Evolutionary conservation across 208 protist species (phyloP).

Genomic region (Crithidia acanthocephali): DNA sequence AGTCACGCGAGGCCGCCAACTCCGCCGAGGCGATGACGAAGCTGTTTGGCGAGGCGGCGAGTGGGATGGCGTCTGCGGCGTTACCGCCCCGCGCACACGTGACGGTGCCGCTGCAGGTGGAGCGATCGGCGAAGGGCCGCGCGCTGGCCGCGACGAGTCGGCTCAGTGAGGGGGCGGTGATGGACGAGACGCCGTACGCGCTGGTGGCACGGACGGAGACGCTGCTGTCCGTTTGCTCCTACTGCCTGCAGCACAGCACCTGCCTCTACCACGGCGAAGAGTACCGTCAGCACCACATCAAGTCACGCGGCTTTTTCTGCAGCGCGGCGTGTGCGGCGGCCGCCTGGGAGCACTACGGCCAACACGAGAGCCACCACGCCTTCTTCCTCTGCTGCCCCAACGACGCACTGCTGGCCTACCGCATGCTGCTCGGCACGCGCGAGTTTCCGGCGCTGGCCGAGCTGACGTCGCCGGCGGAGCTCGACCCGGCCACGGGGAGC

Average conservation of each 20-base stretch:
- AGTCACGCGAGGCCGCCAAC: conserved; percentile 46
- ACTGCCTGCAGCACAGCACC: conserved; percentile 76
- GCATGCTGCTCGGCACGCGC: conserved; percentile 50
- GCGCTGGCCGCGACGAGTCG: conserved; percentile 43
- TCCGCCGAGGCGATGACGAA: conserved; percentile 37
- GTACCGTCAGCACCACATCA: conserved; percentile 53
- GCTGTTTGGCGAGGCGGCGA: conserved; percentile 47
- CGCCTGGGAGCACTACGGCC: conserved; percentile 76
- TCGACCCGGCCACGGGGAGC: conserved; percentile 42
- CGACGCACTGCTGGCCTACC: conserved; percentile 78
- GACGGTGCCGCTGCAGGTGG: conserved; percentile 25
- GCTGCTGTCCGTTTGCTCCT: conserved; percentile 76
- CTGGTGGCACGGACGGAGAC: conserved; percentile 66
- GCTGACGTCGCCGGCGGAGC: conserved; percentile 32
- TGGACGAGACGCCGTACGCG: conserved; percentile 74
- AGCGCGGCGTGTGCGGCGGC: conserved; percentile 58
- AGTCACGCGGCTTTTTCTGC: conserved; percentile 89
- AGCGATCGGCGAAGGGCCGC: conserved; percentile 45
- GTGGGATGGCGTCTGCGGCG: conserved; percentile 22
- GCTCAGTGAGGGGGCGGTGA: conserved; percentile 51
- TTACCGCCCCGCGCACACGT: conserved; percentile 42
- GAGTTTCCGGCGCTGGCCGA: conserved; percentile 35
- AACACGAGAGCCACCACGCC: conserved; percentile 60
- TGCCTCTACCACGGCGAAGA: conserved; percentile 69
- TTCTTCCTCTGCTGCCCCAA: conserved; percentile 89